phyloP scores from a whole-genome alignment of 495 filamentous ascomycete species.

The Penicillium mononematosum region DNA sequence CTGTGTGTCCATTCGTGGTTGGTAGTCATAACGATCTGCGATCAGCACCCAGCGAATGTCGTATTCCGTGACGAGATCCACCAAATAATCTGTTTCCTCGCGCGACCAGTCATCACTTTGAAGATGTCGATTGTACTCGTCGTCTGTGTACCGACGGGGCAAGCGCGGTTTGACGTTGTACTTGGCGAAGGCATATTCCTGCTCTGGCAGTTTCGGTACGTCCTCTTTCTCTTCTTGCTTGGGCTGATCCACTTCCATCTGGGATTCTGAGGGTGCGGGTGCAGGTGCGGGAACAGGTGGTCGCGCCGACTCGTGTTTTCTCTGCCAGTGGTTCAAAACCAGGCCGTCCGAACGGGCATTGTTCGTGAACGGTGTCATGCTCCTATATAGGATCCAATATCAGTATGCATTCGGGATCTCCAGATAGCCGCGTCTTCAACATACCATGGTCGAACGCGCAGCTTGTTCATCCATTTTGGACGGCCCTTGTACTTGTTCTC shows the following conservation, averaged over 20 bases:
- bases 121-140: slow-evolving; percentile 77
- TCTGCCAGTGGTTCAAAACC: slow-evolving; percentile 67
- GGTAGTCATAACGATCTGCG: slow-evolving; percentile 85
- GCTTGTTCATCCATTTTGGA: slow-evolving; percentile 57
- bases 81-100: slow-evolving; percentile 89
- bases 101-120: slow-evolving; percentile 77
- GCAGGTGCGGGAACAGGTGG: slow-evolving; percentile 19
- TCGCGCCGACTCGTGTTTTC: slow-evolving; percentile 41
- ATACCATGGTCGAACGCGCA: slow-evolving; percentile 55
- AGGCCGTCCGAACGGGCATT: slow-evolving; percentile 55
- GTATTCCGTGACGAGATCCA: slow-evolving; percentile 69
- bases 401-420: neutral
- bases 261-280: slow-evolving; percentile 36
- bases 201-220: slow-evolving; percentile 26
- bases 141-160: slow-evolving; percentile 73
- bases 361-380: slow-evolving; percentile 58
- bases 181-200: slow-evolving; percentile 62
- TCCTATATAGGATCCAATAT: slow-evolving; percentile 32
- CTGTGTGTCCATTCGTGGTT: slow-evolving; percentile 46
- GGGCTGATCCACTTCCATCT: slow-evolving; percentile 43
- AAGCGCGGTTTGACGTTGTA: slow-evolving; percentile 76
- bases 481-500: slow-evolving; percentile 66
- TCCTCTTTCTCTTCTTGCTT: slow-evolving; percentile 37
- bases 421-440: neutral
- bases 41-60: slow-evolving; percentile 91